A percentile compares a stretch with the other conserved stretches of the same genome.
These are phyloP conservation scores for Phyllosticta ampelicida DNA, from an alignment of 2,329 filamentous ascomycete species.

Conservation along the genomic window DNA sequence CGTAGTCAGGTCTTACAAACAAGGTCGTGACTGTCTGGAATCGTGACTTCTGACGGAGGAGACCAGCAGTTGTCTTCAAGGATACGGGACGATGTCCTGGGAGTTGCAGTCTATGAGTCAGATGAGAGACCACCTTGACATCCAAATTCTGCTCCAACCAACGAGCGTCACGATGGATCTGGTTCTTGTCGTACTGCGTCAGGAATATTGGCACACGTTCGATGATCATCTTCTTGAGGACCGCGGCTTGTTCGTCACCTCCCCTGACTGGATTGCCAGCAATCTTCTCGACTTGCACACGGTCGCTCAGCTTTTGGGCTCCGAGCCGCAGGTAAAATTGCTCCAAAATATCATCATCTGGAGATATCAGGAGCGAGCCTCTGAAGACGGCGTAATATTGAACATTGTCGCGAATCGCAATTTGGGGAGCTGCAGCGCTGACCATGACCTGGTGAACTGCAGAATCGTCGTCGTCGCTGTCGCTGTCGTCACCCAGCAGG, in stretches of 20 bases:
- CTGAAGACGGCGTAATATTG: slow-evolving; percentile 72
- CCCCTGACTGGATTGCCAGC: slow-evolving; percentile 17
- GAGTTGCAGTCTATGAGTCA: slow-evolving; percentile 37
- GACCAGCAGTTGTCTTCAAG: slow-evolving; percentile 32
- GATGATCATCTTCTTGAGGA: slow-evolving; percentile 68
- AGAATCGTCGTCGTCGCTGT: slow-evolving; percentile 32
- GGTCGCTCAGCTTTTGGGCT: slow-evolving; percentile 60
- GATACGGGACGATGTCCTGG: slow-evolving; percentile 6
- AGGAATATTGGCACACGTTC: slow-evolving; percentile 86
- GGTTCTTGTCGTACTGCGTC: slow-evolving; percentile 66
- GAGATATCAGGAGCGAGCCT: slow-evolving; percentile 70
- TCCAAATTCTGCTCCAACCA: slow-evolving; percentile 83
- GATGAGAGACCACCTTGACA: slow-evolving; percentile 66
- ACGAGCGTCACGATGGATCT: slow-evolving; percentile 74
- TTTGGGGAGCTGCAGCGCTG: slow-evolving; percentile 45
- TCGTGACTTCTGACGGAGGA: slow-evolving; percentile 58
- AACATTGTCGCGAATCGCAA: slow-evolving; percentile 47
- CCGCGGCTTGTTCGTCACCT: slow-evolving; percentile 58
- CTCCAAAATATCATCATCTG: slow-evolving; percentile 80
- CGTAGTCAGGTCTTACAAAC: slow-evolving; percentile 66
- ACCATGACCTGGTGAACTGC: slow-evolving; percentile 2
- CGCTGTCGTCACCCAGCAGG: slow-evolving; percentile 29
- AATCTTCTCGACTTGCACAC: slow-evolving; percentile 9
- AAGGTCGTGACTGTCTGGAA: slow-evolving; percentile 66
- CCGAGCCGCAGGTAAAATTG: slow-evolving; percentile 76